Evolutionary conservation across 306 rosid species (phyloP), one percentile per base, ranked within the genome.

Genomic region (Canavalia ensiformis): DNA sequence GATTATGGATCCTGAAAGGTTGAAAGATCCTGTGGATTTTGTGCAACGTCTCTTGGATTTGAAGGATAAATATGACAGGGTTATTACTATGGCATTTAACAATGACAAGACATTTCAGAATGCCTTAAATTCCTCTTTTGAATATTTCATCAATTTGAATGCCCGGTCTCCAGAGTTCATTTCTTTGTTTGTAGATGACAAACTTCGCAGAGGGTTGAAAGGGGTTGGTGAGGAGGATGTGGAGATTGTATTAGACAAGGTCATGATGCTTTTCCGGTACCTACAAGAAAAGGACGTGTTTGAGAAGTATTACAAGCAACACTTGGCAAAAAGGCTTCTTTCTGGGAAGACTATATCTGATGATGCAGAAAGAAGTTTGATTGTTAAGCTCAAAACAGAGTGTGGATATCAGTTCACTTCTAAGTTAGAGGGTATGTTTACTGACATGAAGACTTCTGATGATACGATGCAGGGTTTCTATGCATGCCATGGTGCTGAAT

Each of bases 161-260:
- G 85, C 89, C 47, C 87, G 89, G 60, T 88, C 91, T 52, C 88
- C 89, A 2, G 89, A 88, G 78, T 88, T 86, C 77, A 86, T 88
- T 79, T 86, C 89, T 50, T 75, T 88, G 84, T 88, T 86, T 88
- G 91, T 86, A 50, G 89, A 88, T 81, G 89, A 86, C 82, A 88
- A 88, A 80, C 91, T 86, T 37, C 89, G 89, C 35, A 84, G 81
- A 86, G 89, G 87, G 56, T 58, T 88, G 77, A 84, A 84, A 77
- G 91, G 87, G 72, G 85, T 88, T 25, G 88, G 89, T 6, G 91
- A 88, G 83, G 91, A 88, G 77, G 91, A 88, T 67, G 91, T 86
- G 66, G 91, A 88, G 82, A 28, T 86, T 81, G 77, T 86, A 75
- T 77, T 88, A 49, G 91, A 86, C 87, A 88, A 88, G 81, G 89